Evolutionary conservation across 164 flowering plant genomes (phyloP), one percentile per base, ranked within the genome.

Genomic region (Stephania japonica): DNA sequence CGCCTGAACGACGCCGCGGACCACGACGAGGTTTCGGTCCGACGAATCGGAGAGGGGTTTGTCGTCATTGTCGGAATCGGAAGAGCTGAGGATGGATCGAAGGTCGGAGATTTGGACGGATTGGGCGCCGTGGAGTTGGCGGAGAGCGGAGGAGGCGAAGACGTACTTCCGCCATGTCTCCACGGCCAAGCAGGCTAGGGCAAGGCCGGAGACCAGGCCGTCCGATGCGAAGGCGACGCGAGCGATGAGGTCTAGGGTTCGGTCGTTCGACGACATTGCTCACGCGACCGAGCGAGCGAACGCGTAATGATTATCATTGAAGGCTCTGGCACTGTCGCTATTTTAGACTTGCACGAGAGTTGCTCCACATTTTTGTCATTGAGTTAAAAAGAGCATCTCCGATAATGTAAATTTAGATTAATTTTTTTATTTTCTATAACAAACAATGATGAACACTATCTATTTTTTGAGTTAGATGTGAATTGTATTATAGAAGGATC

Each of bases 181-280:
- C 7, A 85, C 79, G 38, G 97, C 90, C 12, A 83, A 77, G 81
- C 82, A 82, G 41, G 93, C 94, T 11, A 89, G 82, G 80, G 85
- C 87, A 26, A 83, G 21, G 13, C 98, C 98, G 21, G 91, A 71
- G 7, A 92, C 71, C 2, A 94, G 96, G 5, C 97, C 97, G 79
- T 94, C 98, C 44, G 85, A 88, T 62, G 91, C 85, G 25, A 86
- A 70, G 16, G 88, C 87, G n/a, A 93, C 41, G 7, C 84, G 84
- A 6, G 88, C 76, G 19, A 86, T 65, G 18, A 85, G 68, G 10
- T 88, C 81, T 10, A 83, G 69, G 8, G 88, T 87, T 78, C 80
- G 87, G 67, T 88, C 94, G 75, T 70, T 67, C 0, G 80, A 64
- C 6, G 91, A 83, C 91, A 87, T 87, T 59, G 23, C 5, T 19